phyloP scores from a whole-genome alignment of 2,329 filamentous ascomycete species.

The Boeremia lycopersici region DNA sequence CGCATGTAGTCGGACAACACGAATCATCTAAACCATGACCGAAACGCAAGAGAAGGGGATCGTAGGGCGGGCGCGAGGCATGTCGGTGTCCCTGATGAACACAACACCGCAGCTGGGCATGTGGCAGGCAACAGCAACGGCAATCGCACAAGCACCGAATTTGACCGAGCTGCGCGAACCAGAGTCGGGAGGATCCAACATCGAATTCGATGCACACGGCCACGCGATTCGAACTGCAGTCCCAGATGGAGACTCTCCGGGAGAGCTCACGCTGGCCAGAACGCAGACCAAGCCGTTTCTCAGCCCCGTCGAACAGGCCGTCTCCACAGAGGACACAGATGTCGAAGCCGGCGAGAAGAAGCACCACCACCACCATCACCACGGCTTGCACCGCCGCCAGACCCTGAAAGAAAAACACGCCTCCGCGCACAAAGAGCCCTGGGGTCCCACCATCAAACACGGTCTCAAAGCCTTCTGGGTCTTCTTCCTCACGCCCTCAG shows the following conservation, averaged over 20 bases:
- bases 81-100: constrained; percentile 42
- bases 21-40: constrained; percentile 9
- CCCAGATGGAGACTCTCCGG: constrained; percentile 15
- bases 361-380: background rate
- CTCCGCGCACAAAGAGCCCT: constrained; percentile 41
- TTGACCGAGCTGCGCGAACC: constrained; percentile 45
- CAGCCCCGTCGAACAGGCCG: background rate
- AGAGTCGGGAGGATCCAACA: constrained; percentile 22
- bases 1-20: background rate
- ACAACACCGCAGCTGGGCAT: constrained; percentile 47
- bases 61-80: constrained; percentile 29
- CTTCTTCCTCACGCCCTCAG: constrained; percentile 75
- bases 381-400: constrained; percentile 6
- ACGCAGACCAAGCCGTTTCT: constrained; percentile 13
- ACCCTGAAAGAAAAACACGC: constrained; percentile 36
- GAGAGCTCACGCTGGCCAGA: constrained; percentile 11
- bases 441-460: constrained; percentile 63
- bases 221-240: constrained; percentile 22
- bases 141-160: constrained; percentile 50
- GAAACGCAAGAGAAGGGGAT: constrained; percentile 15
- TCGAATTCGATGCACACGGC: constrained; percentile 25
- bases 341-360: background rate
- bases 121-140: constrained; percentile 51
- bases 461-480: constrained; percentile 68
- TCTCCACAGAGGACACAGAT: background rate